Base-by-base conservation (phyloP, 176 grass and related monocot species). In the Zoysia pacifica region DNA sequence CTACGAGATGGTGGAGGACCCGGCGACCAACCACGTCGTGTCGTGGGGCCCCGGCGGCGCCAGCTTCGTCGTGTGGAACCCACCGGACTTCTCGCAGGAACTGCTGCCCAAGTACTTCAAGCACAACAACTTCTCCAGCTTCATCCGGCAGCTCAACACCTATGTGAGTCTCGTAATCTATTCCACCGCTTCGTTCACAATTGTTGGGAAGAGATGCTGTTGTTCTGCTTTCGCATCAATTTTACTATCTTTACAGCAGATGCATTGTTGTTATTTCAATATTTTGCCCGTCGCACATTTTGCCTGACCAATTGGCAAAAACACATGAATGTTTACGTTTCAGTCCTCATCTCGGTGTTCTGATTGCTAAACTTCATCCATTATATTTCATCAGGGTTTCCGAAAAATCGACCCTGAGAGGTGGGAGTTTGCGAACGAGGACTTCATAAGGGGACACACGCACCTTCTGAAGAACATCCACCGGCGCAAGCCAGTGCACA, bases 71-170 rank as follows among this genome's bases (percentile, higher is more conserved):
- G 93, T 96, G 65, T 96, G 93, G 93, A 91, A 96, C 79, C 84
- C 79, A 54, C 82, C 81, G 0, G 85, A 88, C 42, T 96, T 96
- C 83, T 91, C 93, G 0, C 44, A 81, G 48, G 86, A 82, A 75
- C 81, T 96, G 76, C 85, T 96, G 70, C 93, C 93, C n/a, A 90
- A 81, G 81, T 96, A 92, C 82, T 96, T 96, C 93, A 96, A 92
- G 87, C 93, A 96, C 85, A 96, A 90, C 86, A 96, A 96, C 83
- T 96, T 96, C 87, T 96, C 93, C 37, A 96, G 93, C 79, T 96
- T 96, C 90, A 92, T 96, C 73, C 78, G 93, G 84, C 93, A 96
- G 82, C 93, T 96, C 79, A 92, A 96, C 71, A 96, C 90, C 43
- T 96, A 96, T 10, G 93, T 96, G 77, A 96, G 93, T 90, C 2